phyloP scores from a whole-genome alignment of 1,284 basidiomycete genomes.

The Inonotus obliquus region DNA sequence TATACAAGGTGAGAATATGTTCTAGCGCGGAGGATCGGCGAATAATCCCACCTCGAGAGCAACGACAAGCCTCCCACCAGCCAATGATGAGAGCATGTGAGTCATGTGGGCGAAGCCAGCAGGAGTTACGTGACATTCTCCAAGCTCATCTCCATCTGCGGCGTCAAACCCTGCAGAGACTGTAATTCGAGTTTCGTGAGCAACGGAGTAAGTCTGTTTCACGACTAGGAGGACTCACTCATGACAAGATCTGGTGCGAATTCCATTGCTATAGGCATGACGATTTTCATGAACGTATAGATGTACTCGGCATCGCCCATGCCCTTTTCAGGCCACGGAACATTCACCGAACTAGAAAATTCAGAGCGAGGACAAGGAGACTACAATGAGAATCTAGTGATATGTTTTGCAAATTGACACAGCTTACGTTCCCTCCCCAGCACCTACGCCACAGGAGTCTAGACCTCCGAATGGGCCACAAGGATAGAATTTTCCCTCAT shows the following conservation, averaged over 20 bases:
- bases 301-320: conserved; percentile 97
- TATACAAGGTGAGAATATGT: too few species aligned
- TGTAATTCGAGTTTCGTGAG: conserved; percentile 30
- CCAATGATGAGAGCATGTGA: conserved; percentile 89
- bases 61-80: conserved; percentile 85
- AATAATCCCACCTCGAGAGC: conserved; percentile 77
- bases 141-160: conserved; percentile 88
- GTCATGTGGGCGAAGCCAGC: conserved; percentile 99
- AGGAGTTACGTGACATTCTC: conserved; percentile 87
- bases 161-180: conserved; percentile 99
- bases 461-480: conserved; percentile 85
- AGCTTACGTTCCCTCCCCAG: conserved; percentile 80
- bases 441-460: conserved; percentile 80
- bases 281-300: conserved; percentile 90
- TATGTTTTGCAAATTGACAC: not conserved
- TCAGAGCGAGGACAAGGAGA: not conserved
- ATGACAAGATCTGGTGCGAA: conserved; percentile 96
- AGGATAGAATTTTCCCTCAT: conserved; percentile 89
- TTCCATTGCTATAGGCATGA: conserved; percentile 97
- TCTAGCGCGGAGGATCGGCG: conserved; percentile 1
- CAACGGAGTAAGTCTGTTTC: not conserved
- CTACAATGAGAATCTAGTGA: not conserved
- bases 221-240: conserved; percentile 49
- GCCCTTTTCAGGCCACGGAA: conserved; percentile 88
- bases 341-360: conserved; percentile 76